Evolutionary conservation across 768 basidiomycete species (phyloP), one percentile per base, ranked within the genome.

Genomic region (Tulasnella sp.): DNA sequence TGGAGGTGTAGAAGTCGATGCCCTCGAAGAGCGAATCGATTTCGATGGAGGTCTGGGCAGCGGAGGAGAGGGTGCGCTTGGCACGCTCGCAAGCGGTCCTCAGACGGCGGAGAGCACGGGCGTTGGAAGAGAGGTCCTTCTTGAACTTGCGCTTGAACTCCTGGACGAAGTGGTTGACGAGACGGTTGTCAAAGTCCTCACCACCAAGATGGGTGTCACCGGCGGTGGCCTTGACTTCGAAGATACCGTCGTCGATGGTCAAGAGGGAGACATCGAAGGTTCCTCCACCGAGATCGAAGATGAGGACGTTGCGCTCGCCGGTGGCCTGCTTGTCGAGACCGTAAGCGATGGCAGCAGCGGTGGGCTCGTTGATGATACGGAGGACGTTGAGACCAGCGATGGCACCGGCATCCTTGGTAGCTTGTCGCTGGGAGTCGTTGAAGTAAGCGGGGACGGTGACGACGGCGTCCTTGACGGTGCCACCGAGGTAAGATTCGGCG

Each of bases 321-420:
- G 79, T 77, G 62, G 81, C 83, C 77, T 86, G 85, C 78, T 86
- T 85, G 82, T 87, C 84, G 69, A 89, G 84, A 77, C 88, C 87
- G 81, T 89, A 89, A 67, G 88, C 87, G 77, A 89, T 84, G 69
- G 87, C 88, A 67, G 88, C 88, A 71, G 88, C 88, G 68, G 88
- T 89, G 47, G 89, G 88, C 78, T 86, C 75, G 76, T 83, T 84
- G 79, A 84, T 83, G 77, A 84, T 84, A 76, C 83, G 83, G 75
- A 83, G 80, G 69, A 84, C 83, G 75, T 83, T 83, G 36, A 84
- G 78, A 75, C 83, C 83, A 75, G 83, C 80, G 77, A 84, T 84
- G 63, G 79, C 79, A 76, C 83, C 83, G 73, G 83, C 83, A 76
- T 84, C 83, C 79, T 83, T 84, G 78, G 83, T 84, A 26, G 83